Evolutionary conservation across 129 eudicot genomes (phyloP).

Genomic region (Gnaphalium uliginosum): DNA sequence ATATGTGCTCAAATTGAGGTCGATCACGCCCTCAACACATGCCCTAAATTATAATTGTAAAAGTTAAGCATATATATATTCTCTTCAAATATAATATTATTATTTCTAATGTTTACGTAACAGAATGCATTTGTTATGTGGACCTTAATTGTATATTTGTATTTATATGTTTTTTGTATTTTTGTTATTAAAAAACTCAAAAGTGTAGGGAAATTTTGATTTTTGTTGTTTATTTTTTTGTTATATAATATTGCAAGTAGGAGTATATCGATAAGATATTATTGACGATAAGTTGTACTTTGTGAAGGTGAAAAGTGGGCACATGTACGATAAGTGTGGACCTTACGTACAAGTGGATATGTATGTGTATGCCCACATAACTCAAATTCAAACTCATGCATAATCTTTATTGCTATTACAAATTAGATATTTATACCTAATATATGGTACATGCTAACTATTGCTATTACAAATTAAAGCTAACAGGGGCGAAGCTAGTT

Average conservation of each 20-base stretch:
- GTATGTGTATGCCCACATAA: neutral
- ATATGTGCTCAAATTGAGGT: slow-evolving; percentile 2
- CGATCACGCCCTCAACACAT: slow-evolving; percentile 4
- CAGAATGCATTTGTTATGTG: slow-evolving; percentile 5
- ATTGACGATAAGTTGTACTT: neutral
- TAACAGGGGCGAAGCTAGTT: too few species aligned
- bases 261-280: neutral
- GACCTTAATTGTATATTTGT: neutral
- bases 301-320: neutral
- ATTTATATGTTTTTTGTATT: neutral
- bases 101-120: too few species aligned
- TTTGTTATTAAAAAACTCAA: neutral
- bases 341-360: neutral
- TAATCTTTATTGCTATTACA: too few species aligned
- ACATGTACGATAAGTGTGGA: neutral
- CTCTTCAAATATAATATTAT: slow-evolving; percentile 2
- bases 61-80: slow-evolving; percentile 8
- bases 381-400: neutral
- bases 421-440: too few species aligned
- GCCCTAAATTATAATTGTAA: neutral
- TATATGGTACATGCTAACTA: too few species aligned
- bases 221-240: neutral
- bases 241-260: neutral
- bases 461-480: too few species aligned
- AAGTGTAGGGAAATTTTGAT: neutral